Conservation (phyloP, 179 eudicot species). For the Heliamphora pulchella region DNA sequence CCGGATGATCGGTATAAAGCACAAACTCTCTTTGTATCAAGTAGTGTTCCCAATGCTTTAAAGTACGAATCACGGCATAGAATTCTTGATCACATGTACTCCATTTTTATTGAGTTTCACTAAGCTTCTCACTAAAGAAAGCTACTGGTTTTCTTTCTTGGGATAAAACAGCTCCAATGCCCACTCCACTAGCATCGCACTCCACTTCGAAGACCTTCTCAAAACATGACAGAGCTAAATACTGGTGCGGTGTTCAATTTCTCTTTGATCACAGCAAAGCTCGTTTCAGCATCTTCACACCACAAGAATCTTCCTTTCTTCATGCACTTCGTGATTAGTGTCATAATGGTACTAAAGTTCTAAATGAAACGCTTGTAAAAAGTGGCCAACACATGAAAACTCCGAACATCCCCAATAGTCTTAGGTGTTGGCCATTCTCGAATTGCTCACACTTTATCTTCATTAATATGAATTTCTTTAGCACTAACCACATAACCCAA, state of each 20-base stretch:
- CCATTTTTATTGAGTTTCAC: background rate
- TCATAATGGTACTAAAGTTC: background rate
- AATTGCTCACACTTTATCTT: background rate
- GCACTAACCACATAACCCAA: background rate
- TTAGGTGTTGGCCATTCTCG: slow-evolving; percentile 7
- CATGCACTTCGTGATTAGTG: background rate
- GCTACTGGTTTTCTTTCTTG: background rate
- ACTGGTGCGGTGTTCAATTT: background rate
- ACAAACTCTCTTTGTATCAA: background rate
- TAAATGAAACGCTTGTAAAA: background rate
- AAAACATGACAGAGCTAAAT: background rate
- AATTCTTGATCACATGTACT: background rate
- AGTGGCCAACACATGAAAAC: background rate
- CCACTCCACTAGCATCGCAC: background rate
- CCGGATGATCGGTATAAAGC: background rate
- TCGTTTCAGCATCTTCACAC: background rate
- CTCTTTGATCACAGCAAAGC: background rate
- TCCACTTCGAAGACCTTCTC: background rate
- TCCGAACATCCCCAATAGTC: background rate
- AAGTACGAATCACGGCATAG: background rate
- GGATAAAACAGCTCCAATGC: background rate
- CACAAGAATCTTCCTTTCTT: background rate
- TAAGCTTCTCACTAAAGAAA: background rate
- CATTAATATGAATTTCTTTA: background rate
- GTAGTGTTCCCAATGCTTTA: background rate